A percentile compares a stretch with the other conserved stretches of the same genome.
These are phyloP conservation scores for Pleomassaria siparia DNA, from an alignment of 2,329 filamentous ascomycete species.

Conservation along the genomic window DNA sequence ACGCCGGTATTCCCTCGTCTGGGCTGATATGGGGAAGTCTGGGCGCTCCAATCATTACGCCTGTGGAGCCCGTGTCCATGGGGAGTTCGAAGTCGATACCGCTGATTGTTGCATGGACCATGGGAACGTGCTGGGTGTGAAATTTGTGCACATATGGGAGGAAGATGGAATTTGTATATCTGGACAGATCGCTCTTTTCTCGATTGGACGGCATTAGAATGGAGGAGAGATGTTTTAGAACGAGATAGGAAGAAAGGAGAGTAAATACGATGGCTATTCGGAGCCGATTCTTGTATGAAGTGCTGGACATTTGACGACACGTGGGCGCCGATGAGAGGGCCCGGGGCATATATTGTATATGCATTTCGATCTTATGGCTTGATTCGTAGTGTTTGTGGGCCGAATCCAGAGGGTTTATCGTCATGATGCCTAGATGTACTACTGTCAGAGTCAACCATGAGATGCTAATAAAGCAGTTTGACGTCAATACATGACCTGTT, in stretches of 20 bases:
- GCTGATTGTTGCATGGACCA: slow-evolving; percentile 31
- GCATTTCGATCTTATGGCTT: not conserved
- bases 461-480: no score
- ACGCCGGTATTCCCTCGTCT: slow-evolving; percentile 26
- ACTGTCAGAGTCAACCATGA: no score
- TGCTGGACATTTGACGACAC: not conserved
- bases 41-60: slow-evolving; percentile 35
- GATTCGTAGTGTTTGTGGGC: not conserved
- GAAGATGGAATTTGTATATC: slow-evolving; percentile 30
- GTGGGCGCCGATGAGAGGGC: not conserved
- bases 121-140: slow-evolving; percentile 24
- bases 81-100: slow-evolving; percentile 33
- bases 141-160: slow-evolving; percentile 35
- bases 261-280: not conserved
- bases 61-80: slow-evolving; percentile 40
- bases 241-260: slow-evolving; percentile 12
- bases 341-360: not conserved
- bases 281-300: slow-evolving; percentile 1
- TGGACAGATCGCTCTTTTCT: slow-evolving; percentile 11
- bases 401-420: no score
- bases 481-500: no score
- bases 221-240: slow-evolving; percentile 4
- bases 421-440: no score
- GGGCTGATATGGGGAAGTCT: slow-evolving; percentile 30
- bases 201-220: slow-evolving; percentile 15